Evolutionary conservation across 2,329 filamentous ascomycete species (phyloP).

Genomic region (Monilinia aucupariae): DNA sequence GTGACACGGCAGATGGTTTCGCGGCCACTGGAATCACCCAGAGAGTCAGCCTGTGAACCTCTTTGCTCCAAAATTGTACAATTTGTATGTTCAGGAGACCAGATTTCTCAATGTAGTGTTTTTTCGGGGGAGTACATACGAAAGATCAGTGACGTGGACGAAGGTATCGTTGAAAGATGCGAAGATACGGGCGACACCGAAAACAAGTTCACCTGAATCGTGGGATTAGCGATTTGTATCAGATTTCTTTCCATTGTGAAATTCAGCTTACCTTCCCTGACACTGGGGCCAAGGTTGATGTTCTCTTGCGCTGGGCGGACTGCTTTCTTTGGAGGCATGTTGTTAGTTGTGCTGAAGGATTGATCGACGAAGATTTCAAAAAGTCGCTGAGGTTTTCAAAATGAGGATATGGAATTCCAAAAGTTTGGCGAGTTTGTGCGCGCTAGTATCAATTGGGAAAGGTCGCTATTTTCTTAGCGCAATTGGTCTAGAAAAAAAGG

Average conservation of each 20-base stretch:
- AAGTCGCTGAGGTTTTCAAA: slow-evolving; percentile 13
- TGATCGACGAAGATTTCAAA: slow-evolving; percentile 17
- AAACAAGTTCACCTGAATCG: slow-evolving; percentile 63
- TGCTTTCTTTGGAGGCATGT: slow-evolving; percentile 96
- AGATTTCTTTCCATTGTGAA: neutral
- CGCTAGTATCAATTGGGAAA: slow-evolving; percentile 31
- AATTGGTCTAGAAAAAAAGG: slow-evolving; percentile 8
- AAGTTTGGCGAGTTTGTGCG: slow-evolving; percentile 19
- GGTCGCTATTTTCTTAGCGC: slow-evolving; percentile 10
- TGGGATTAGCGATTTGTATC: slow-evolving; percentile 6
- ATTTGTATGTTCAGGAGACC: slow-evolving; percentile 18
- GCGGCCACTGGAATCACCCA: slow-evolving; percentile 81
- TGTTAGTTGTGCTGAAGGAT: slow-evolving; percentile 52
- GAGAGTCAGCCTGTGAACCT: slow-evolving; percentile 55
- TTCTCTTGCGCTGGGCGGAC: slow-evolving; percentile 85
- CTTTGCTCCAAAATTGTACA: slow-evolving; percentile 20
- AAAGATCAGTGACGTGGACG: slow-evolving; percentile 99
- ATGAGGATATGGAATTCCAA: slow-evolving; percentile 8
- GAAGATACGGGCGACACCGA: slow-evolving; percentile 75
- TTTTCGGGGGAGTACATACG: slow-evolving; percentile 49
- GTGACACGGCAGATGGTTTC: slow-evolving; percentile 99
- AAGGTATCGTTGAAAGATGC: slow-evolving; percentile 66
- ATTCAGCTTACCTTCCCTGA: slow-evolving; percentile 72
- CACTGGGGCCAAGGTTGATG: slow-evolving; percentile 94
- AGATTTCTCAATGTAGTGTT: slow-evolving; percentile 15